phyloP scores from a whole-genome alignment of 495 filamentous ascomycete genomes.

The Xylaria venustula region DNA sequence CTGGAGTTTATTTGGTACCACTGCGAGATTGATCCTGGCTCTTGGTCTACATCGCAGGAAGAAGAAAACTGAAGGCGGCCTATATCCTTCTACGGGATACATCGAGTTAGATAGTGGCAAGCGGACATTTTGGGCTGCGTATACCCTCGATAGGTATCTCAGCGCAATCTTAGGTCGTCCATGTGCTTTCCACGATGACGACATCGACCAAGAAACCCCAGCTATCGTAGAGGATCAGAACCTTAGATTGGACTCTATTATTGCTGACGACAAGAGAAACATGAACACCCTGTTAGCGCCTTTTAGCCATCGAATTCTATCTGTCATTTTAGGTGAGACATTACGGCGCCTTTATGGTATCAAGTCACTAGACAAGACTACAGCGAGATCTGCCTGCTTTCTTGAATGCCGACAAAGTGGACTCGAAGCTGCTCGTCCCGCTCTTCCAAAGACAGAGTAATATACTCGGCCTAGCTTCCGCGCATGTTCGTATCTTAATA shows the following conservation, averaged over 20 bases:
- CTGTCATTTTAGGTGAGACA: too few species aligned
- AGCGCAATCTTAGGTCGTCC: slow-evolving; percentile 56
- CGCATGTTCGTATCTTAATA: slow-evolving; percentile 54
- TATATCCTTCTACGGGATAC: slow-evolving; percentile 20
- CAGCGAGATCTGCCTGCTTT: slow-evolving; percentile 40
- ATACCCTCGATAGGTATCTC: slow-evolving; percentile 58
- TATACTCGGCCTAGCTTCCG: slow-evolving; percentile 53
- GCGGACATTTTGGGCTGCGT: slow-evolving; percentile 58
- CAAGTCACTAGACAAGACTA: slow-evolving; percentile 39
- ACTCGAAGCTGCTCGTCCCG: slow-evolving; percentile 46
- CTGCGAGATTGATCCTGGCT: slow-evolving; percentile 24
- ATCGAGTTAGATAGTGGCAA: slow-evolving; percentile 38
- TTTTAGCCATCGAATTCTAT: too few species aligned
- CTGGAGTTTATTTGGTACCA: slow-evolving; percentile 34
- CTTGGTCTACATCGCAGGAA: slow-evolving; percentile 33
- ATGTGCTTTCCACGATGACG: slow-evolving; percentile 50
- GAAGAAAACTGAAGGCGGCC: slow-evolving; percentile 17
- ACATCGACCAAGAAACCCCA: slow-evolving; percentile 54
- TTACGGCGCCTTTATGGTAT: slow-evolving; percentile 9
- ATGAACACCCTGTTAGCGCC: slow-evolving; percentile 1
- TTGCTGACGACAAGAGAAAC: slow-evolving; percentile 1
- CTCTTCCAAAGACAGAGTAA: slow-evolving; percentile 55
- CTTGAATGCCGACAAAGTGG: slow-evolving; percentile 39
- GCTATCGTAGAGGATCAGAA: slow-evolving; percentile 55
- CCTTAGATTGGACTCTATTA: slow-evolving; percentile 40